A percentile compares a stretch with the other conserved stretches of the same genome.
Evolutionary conservation across 257 asterid genomes (phyloP).

Genomic region (Solanum medicagineum): DNA sequence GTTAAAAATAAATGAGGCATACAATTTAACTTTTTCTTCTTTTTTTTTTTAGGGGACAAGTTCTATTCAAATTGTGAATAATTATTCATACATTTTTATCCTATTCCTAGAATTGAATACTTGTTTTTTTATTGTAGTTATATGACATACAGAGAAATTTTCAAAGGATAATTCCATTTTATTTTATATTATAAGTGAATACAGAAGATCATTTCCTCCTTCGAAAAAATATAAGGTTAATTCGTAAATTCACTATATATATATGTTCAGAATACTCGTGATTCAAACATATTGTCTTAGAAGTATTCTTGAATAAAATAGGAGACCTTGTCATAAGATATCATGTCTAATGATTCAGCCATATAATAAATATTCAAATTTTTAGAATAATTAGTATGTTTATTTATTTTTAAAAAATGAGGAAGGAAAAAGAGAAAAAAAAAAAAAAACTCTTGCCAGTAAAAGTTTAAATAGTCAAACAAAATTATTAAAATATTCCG

Average conservation of each 20-base stretch:
- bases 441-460: too few species aligned
- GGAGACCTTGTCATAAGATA: not conserved
- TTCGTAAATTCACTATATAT: not conserved
- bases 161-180: too few species aligned
- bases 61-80: not conserved
- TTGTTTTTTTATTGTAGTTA: not conserved
- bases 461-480: not conserved
- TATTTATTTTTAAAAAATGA: too few species aligned
- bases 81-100: not conserved
- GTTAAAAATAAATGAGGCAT: too few species aligned
- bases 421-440: fast-evolving
- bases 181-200: not conserved
- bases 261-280: not conserved
- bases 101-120: not conserved
- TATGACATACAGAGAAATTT: not conserved
- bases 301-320: not conserved
- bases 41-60: too few species aligned
- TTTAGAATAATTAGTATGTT: too few species aligned
- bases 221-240: not conserved
- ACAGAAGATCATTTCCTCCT: not conserved
- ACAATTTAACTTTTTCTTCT: too few species aligned
- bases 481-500: too few species aligned
- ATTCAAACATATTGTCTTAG: not conserved
- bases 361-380: not conserved
- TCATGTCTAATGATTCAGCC: not conserved